Conservation (phyloP, 2,329 filamentous ascomycete genomes). For the Pseudogymnoascus sp. region DNA sequence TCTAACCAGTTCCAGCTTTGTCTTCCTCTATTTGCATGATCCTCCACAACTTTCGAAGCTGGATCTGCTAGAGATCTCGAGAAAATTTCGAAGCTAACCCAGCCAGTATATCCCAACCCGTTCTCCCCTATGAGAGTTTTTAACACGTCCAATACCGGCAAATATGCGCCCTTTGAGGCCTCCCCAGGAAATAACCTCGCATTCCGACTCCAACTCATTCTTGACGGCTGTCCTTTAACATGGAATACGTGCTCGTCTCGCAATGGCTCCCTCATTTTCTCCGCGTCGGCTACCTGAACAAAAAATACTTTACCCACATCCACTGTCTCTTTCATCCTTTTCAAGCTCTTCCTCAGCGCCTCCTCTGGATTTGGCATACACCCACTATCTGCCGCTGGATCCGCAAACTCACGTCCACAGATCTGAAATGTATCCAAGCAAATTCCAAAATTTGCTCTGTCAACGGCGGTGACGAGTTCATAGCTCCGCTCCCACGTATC, state of each 20-base stretch:
- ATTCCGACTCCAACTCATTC: constrained; percentile 76
- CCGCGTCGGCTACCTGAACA: constrained; percentile 69
- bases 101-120: constrained; percentile 49
- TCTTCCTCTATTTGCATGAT: constrained; percentile 45
- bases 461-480: constrained; percentile 57
- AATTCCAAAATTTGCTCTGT: constrained; percentile 65
- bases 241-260: constrained; percentile 50
- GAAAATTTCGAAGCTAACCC: constrained; percentile 54
- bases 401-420: constrained; percentile 61
- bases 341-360: constrained; percentile 36
- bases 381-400: constrained; percentile 44
- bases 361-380: constrained; percentile 25
- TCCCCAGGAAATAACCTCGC: constrained; percentile 51
- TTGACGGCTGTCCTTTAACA: constrained; percentile 46
- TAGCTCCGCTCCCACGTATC: constrained; percentile 67
- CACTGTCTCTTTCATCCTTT: constrained; percentile 19
- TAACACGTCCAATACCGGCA: constrained; percentile 48
- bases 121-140: constrained; percentile 41
- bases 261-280: constrained; percentile 52
- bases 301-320: constrained; percentile 51
- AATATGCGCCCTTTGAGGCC: constrained; percentile 48
- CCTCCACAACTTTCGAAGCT: constrained; percentile 37
- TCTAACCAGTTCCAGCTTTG: constrained; percentile 43
- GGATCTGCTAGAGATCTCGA: constrained; percentile 42
- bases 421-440: constrained; percentile 77